A percentile compares a stretch with the other conserved stretches of the same genome.
Conservation (phyloP, 768 basidiomycete species). For the Russula vinacea region DNA sequence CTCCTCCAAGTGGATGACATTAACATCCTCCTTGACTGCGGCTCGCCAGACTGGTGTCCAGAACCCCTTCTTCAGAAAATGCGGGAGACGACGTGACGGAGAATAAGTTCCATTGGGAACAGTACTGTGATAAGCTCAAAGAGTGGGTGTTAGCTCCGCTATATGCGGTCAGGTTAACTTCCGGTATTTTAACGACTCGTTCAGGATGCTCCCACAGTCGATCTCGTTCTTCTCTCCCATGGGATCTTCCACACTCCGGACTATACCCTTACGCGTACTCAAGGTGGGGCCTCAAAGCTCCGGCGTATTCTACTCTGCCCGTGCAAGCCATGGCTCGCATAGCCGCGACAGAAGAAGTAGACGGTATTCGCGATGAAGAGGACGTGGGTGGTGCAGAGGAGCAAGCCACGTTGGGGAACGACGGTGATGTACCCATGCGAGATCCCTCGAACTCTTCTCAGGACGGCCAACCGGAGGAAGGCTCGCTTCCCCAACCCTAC, state of each 20-base stretch:
- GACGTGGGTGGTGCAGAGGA: conserved; percentile 42
- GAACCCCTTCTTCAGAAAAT: conserved; percentile 40
- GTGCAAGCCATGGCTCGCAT: conserved; percentile 95
- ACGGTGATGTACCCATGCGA: conserved; percentile 31
- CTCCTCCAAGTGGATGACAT: conserved; percentile 94
- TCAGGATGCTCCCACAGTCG: conserved; percentile 76
- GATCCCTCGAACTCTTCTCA: conserved; percentile 34
- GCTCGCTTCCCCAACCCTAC: conserved; percentile 26
- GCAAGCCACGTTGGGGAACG: neutral
- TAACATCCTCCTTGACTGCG: conserved; percentile 90
- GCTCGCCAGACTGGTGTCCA: conserved; percentile 82
- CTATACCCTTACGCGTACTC: conserved; percentile 92
- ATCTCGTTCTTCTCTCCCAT: conserved; percentile 91
- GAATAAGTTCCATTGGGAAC: conserved; percentile 49
- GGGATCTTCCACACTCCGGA: conserved; percentile 88
- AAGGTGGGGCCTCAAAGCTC: conserved; percentile 82
- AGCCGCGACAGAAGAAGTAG: conserved; percentile 83
- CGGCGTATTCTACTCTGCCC: conserved; percentile 91
- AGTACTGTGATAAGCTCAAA: conserved; percentile 63
- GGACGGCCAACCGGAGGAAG: conserved; percentile 34
- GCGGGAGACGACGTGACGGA: conserved; percentile 37
- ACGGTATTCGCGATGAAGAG: conserved; percentile 74
- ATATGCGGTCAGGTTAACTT: neutral
- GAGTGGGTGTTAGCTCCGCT: conserved; percentile 53
- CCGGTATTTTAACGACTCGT: neutral